A percentile compares a stretch with the other conserved stretches of the same genome.
Evolutionary conservation across 345 rosid species (phyloP).

Genomic region (Gynandropsis gynandra): DNA sequence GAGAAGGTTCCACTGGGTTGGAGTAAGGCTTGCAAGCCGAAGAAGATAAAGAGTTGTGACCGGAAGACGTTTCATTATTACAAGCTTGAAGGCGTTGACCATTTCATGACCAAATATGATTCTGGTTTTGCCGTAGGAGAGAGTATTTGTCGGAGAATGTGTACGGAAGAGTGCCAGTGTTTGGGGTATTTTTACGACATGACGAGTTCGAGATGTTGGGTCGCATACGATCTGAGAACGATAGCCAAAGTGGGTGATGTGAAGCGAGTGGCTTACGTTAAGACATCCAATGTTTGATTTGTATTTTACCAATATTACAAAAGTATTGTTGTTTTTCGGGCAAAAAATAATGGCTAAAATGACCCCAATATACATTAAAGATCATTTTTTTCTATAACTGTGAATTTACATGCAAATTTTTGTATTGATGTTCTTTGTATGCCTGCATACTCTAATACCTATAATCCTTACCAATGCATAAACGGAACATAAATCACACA

Average conservation of each 20-base stretch:
- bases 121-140: constrained; percentile 18
- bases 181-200: constrained; percentile 26
- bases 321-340: too few relatives aligned
- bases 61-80: constrained; percentile 29
- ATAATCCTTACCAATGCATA: too few relatives aligned
- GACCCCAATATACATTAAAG: too few relatives aligned
- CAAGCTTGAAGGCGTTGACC: constrained; percentile 45
- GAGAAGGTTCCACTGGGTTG: constrained; percentile 35
- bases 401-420: too few relatives aligned
- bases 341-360: too few relatives aligned
- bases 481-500: too few relatives aligned
- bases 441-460: too few relatives aligned
- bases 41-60: constrained; percentile 27
- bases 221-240: constrained; percentile 40
- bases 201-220: constrained; percentile 27
- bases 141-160: constrained; percentile 9
- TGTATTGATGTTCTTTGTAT: too few relatives aligned
- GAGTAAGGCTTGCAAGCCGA: constrained; percentile 31
- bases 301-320: too few relatives aligned
- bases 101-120: constrained; percentile 38
- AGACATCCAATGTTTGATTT: constrained; percentile 4
- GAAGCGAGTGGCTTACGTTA: constrained; percentile 11
- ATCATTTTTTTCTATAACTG: too few relatives aligned
- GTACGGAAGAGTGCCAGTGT: constrained; percentile 34
- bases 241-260: constrained; percentile 27